These are phyloP conservation scores for Xylariaceae sp. DNA, from an alignment of 2,329 filamentous ascomycete species.

Conservation along the genomic window DNA sequence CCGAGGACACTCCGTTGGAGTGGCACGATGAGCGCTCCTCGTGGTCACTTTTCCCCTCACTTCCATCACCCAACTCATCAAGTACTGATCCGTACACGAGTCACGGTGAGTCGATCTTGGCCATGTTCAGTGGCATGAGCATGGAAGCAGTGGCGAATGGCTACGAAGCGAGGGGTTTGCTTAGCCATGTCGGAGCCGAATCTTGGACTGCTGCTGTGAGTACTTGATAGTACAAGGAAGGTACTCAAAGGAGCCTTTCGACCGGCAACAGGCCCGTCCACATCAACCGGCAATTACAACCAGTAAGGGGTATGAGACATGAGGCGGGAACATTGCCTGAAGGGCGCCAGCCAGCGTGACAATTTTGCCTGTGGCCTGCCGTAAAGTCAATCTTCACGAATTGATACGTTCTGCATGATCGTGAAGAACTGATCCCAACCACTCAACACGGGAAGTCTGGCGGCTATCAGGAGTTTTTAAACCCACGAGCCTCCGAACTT, in stretches of 20 bases:
- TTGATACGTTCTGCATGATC: conserved; percentile 6
- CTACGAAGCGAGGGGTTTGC: conserved; percentile 5
- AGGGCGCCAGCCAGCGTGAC: conserved; percentile 7
- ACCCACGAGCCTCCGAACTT: conserved; percentile 5
- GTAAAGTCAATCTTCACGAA: conserved; percentile 2
- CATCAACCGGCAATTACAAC: not conserved
- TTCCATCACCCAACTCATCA: conserved; percentile 13
- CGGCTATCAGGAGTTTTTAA: not conserved
- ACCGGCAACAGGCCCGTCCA: conserved; percentile 1
- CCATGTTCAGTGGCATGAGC: conserved; percentile 8
- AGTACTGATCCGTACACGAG: conserved; percentile 9
- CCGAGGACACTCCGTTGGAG: conserved; percentile 12
- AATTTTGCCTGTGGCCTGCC: conserved; percentile 7
- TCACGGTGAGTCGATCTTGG: conserved; percentile 17
- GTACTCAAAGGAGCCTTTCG: conserved; percentile 4
- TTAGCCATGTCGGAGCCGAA: conserved; percentile 8
- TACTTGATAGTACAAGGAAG: conserved; percentile 14
- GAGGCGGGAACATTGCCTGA: conserved; percentile 7
- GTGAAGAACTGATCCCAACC: conserved; percentile 4
- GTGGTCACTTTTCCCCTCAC: conserved; percentile 19
- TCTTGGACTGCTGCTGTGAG: conserved; percentile 1
- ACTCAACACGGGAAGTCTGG: conserved; percentile 4
- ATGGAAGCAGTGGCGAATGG: conserved; percentile 13
- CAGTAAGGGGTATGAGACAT: conserved; percentile 6
- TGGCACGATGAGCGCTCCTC: conserved; percentile 16